Evolutionary conservation across 495 filamentous ascomycete genomes (phyloP).

Genomic region (Penicillium nucicola): DNA sequence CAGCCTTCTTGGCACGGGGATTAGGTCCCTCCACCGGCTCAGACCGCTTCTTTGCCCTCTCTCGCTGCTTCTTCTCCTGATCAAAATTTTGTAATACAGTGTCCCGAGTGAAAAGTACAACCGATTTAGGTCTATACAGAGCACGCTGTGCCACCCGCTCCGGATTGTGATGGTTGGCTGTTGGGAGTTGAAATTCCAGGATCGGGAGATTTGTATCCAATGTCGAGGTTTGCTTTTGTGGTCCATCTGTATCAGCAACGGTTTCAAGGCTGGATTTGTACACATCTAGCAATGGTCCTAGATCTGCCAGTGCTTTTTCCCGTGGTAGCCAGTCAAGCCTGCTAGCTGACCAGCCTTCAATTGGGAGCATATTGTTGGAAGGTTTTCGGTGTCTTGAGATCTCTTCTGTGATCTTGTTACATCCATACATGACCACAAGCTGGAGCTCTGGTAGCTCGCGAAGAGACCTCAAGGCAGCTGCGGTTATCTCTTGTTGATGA

Average conservation of each 20-base stretch:
- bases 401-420: constrained; percentile 7
- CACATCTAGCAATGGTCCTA: background rate
- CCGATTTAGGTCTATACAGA: constrained; percentile 1
- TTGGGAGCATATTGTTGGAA: background rate
- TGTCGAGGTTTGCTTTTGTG: background rate
- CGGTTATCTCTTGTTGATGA: constrained; percentile 24
- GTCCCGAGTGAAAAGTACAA: constrained; percentile 3
- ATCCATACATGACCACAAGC: constrained; percentile 23
- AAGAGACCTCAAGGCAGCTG: constrained; percentile 22
- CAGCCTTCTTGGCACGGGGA: constrained; percentile 8
- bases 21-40: background rate
- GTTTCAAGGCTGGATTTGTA: constrained; percentile 1
- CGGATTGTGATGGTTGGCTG: background rate
- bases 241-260: background rate
- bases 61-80: background rate
- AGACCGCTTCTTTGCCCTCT: constrained; percentile 7
- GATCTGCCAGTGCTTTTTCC: background rate
- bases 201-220: background rate
- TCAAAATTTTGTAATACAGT: constrained; percentile 2
- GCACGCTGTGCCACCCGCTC: constrained; percentile 3
- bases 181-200: constrained; percentile 4
- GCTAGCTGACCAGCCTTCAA: constrained; percentile 5
- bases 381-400: background rate
- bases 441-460: constrained; percentile 27
- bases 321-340: constrained; percentile 4